Evolutionary conservation across 331 rosid genomes (phyloP), one percentile per base, ranked within the genome.

Genomic region (Rhamnella rubrinervis): DNA sequence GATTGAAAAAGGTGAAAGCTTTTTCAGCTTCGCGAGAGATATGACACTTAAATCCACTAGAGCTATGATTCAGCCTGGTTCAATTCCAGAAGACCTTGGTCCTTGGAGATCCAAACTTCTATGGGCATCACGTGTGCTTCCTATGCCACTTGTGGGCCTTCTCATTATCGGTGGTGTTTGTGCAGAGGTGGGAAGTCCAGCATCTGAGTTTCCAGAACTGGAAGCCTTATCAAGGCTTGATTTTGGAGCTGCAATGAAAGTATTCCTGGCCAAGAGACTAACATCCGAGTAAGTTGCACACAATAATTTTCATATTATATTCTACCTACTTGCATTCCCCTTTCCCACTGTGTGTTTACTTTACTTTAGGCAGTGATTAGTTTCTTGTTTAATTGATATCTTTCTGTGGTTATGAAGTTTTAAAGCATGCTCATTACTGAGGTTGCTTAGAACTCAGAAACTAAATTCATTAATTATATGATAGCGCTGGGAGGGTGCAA

Each of bases 71-170:
- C 86, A 86, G 68, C 72, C 86, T 59, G 67, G 78, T 76, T 71
- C 89, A 41, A 64, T 78, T 65, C 81, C 86, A 3, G 95, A 87
- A 75, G 96, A 87, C 84, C 97, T 91, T 81, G 97, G 73, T 64
- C 90, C 97, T 23, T 84, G 78, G 92, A 87, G 93, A 78, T 86
- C 97, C 44, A 93, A 91, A 80, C 97, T 93, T 81, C 75, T 85
- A 62, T 88, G 97, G 97, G 98, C 97, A 15, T 86, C 98, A 15
- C 95, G 93, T 46, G 91, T 89, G 61, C 97, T 93, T 78, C 98
- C 97, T 25, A 93, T 93, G 98, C 98, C 98, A 15, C 95, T 93
- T 11, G 86, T 93, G 40, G 98, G 98, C 69, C 92, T 91, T 59
- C 79, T 93, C 56, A 81, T 93, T 59, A 93, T 93, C 50, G 95